Evolutionary conservation across 768 basidiomycete species (phyloP), one percentile per base, ranked within the genome.

Genomic region (Hysterangium stoloniferum): DNA sequence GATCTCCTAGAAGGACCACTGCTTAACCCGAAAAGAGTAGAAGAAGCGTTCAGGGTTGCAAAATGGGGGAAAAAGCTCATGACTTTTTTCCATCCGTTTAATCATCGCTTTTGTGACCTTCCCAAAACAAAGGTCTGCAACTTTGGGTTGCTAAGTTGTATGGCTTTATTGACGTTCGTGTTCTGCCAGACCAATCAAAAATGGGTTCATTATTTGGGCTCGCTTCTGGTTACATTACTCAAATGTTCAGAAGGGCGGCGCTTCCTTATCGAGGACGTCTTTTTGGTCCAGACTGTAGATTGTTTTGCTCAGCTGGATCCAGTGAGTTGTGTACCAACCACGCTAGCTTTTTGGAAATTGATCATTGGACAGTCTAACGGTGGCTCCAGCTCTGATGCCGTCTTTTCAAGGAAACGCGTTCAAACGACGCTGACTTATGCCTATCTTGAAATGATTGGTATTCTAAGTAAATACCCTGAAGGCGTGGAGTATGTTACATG

Each of bases 381-480:
- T 8, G 71, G 75, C 8, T 79, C 83, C 0, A 81, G 80, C 50
- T 78, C 82, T 6, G 87, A 90, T 59, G 83, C 86, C 0, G 76
- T 88, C 45, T 91, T 98, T 59, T 91, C 93, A 1, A 86, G 86
- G 62, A 76, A 81, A 56, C 76, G 90, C 6, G 75, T 97, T 42
- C 74, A 83, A 34, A 82, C 84, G 15, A 92, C 91, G 0, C 66
- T 99, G 58, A 89, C 90, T 0, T 86, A 79, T 58, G 95, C 93
- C 0, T 98, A 98, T 65, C 79, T 99, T 57, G 92, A 96, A 59
- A 93, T 99, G 84, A 75, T 99, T 2, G 95, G 95, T 6, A 84
- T 80, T 1, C 71, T 99, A 40, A 95, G 89, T 69, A 91, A 85
- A 60, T 80, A 83, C 55, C 76, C 81, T 42, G 90, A 96, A 41